Evolutionary conservation across 1,284 basidiomycete species (phyloP), one percentile per base, ranked within the genome.

Genomic region (Golubevia pallescens): DNA sequence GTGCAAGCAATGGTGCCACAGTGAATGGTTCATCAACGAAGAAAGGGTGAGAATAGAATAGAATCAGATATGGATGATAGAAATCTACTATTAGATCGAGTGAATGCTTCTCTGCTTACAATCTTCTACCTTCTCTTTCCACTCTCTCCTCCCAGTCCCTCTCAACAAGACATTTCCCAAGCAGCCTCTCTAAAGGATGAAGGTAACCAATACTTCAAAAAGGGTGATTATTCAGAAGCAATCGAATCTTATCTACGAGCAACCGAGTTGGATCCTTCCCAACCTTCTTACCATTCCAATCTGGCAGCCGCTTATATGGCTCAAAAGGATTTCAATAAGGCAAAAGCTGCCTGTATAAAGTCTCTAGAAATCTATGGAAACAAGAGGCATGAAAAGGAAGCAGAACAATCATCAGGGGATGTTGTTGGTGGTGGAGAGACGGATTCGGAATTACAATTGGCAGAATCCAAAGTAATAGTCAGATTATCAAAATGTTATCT

Each of bases 251-350:
- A 82, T 63, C 58, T 51, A n/a, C 60, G 16, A 61, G 14, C 21
- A 19, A 20, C 57, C 63, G 65, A 76, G 54, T 64, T 63, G 24
- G 76, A 80, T 48, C 73, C 76, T 1, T 63, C 69, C 28, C 69
- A 77, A 16, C 67, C 77, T 13, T 68, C 78, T 8, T 74, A 78
- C 55, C 70, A 74, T 55, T 75, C 81, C 66, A 85, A 85, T 67
- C 74, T 81, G 32, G 78, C 77, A 1, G 82, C 82, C 2, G 81
- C 82, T 20, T 71, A 75, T 64, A 81, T 85, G 79, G 68, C 70
- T 21, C 62, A 80, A 32, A 75, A 75, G 60, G 70, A 74, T 61
- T 80, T 77, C 70, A 60, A 59, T 28, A 55, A 64, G 14, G 82
- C 80, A 0, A 60, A 81, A 2, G 65, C 65, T 6, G 81, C 82